These are phyloP conservation scores for Stromatinia cepivora DNA, from an alignment of 2,329 filamentous ascomycete species.

Conservation along the genomic window DNA sequence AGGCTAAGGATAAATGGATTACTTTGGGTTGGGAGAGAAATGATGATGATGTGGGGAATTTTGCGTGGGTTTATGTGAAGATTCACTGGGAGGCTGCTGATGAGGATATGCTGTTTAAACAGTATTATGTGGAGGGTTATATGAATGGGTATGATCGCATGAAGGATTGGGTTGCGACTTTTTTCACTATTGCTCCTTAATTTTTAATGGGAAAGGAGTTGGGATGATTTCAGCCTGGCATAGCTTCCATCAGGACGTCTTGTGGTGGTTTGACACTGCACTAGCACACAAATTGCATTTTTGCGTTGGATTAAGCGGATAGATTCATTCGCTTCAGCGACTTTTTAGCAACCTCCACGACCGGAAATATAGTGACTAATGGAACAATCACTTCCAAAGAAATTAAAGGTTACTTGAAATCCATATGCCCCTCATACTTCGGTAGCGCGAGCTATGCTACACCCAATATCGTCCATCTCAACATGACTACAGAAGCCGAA, in stretches of 20 bases:
- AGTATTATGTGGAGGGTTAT: constrained; percentile 17
- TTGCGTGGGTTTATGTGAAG: constrained; percentile 17
- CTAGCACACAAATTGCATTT: too few species aligned
- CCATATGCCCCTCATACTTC: too few species aligned
- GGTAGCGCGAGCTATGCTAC: too few species aligned
- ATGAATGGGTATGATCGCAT: constrained; percentile 19
- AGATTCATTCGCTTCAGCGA: background rate
- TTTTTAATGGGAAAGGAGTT: background rate
- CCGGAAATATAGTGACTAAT: background rate
- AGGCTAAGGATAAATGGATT: background rate
- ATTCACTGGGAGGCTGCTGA: background rate
- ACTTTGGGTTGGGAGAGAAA: constrained; percentile 17
- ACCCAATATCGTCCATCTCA: too few species aligned
- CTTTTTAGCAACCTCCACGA: too few species aligned
- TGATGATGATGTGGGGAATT: constrained; percentile 22
- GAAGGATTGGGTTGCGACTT: constrained; percentile 20
- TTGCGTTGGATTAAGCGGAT: background rate
- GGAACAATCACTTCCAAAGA: background rate
- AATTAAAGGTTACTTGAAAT: background rate
- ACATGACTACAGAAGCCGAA: too few species aligned
- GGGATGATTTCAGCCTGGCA: too few species aligned
- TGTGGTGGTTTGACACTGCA: background rate
- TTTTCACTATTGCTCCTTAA: background rate
- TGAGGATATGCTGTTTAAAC: constrained; percentile 5
- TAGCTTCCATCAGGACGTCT: background rate